A percentile compares a stretch with the other conserved stretches of the same genome.
These are phyloP conservation scores for Eustoma russellianum DNA, from an alignment of 257 asterid species.

Conservation along the genomic window DNA sequence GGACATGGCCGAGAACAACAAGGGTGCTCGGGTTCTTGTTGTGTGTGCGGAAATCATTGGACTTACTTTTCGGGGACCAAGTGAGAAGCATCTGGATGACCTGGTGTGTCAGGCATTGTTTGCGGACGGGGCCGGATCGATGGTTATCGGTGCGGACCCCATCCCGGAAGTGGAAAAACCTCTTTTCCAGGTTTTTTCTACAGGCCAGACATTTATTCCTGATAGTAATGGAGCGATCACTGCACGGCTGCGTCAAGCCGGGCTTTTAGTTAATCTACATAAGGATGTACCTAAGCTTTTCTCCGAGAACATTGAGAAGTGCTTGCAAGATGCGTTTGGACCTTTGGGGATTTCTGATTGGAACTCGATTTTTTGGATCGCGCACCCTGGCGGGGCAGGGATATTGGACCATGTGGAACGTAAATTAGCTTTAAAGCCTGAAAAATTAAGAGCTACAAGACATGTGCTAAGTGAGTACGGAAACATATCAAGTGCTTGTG, in stretches of 20 bases:
- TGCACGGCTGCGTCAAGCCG: conserved; percentile 50
- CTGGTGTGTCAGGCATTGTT: conserved; percentile 16
- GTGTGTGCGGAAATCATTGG: conserved; percentile 4
- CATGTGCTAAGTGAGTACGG: conserved; percentile 57
- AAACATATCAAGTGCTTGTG: conserved; percentile 62
- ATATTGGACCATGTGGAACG: conserved; percentile 51
- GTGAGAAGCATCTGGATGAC: not conserved
- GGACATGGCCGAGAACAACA: conserved; percentile 5
- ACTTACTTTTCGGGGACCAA: conserved; percentile 5
- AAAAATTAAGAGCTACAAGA: conserved; percentile 36
- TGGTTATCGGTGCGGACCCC: not conserved
- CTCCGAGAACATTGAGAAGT: conserved; percentile 34
- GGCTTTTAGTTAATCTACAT: conserved; percentile 38
- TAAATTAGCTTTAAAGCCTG: conserved; percentile 37
- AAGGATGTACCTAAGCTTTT: conserved; percentile 47
- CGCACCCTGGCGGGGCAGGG: conserved; percentile 75
- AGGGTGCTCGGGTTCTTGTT: conserved; percentile 1
- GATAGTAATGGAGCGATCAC: conserved; percentile 47
- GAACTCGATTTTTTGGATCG: conserved; percentile 61
- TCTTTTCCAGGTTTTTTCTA: conserved; percentile 16
- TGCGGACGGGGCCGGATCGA: conserved; percentile 1
- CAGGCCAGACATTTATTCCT: conserved; percentile 47
- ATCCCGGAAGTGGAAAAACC: not conserved
- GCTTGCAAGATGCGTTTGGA: conserved; percentile 39
- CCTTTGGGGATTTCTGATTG: conserved; percentile 53